Conservation (phyloP, 2,329 filamentous ascomycete genomes). For the Blastomyces gilchristii region DNA sequence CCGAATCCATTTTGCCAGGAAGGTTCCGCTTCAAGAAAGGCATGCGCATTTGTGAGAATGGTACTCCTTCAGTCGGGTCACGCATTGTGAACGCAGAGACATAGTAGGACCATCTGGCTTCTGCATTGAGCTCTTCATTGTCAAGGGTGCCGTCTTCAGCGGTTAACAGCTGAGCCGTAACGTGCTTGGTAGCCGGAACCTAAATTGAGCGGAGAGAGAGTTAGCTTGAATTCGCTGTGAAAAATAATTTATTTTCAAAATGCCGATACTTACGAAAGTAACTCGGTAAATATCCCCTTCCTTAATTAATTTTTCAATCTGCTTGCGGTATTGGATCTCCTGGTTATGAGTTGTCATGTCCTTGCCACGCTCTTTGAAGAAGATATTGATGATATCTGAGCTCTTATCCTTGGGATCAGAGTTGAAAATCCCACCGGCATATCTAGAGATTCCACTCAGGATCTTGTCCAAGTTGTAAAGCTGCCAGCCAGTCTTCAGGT, state of each 20-base stretch:
- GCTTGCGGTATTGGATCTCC: slow-evolving; percentile 82
- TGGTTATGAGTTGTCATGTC: slow-evolving; percentile 81
- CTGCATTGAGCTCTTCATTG: slow-evolving; percentile 54
- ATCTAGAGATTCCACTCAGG: slow-evolving; percentile 67
- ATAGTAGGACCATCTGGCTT: slow-evolving; percentile 81
- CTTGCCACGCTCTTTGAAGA: slow-evolving; percentile 67
- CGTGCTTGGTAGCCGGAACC: slow-evolving; percentile 59
- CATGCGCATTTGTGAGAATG: slow-evolving; percentile 54
- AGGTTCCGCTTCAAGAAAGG: slow-evolving; percentile 63
- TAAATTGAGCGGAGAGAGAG: slow-evolving; percentile 21
- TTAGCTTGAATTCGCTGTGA: slow-evolving; percentile 20
- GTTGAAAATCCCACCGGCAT: slow-evolving; percentile 72
- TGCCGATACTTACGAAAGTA: slow-evolving; percentile 61
- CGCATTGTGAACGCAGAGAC: slow-evolving; percentile 83
- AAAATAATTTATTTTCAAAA: background rate
- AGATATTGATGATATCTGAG: slow-evolving; percentile 77
- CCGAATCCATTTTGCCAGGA: slow-evolving; percentile 51
- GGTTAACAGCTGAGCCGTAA: slow-evolving; percentile 73
- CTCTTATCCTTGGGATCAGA: slow-evolving; percentile 88
- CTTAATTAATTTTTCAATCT: slow-evolving; percentile 84
- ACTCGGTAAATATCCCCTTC: slow-evolving; percentile 87
- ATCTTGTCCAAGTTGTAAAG: slow-evolving; percentile 89
- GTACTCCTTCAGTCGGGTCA: slow-evolving; percentile 74
- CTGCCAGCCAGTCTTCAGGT: slow-evolving; percentile 82
- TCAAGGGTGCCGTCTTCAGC: slow-evolving; percentile 73